phyloP scores from a whole-genome alignment of 2,329 filamentous ascomycete genomes.

The Xylariaceae sp. region DNA sequence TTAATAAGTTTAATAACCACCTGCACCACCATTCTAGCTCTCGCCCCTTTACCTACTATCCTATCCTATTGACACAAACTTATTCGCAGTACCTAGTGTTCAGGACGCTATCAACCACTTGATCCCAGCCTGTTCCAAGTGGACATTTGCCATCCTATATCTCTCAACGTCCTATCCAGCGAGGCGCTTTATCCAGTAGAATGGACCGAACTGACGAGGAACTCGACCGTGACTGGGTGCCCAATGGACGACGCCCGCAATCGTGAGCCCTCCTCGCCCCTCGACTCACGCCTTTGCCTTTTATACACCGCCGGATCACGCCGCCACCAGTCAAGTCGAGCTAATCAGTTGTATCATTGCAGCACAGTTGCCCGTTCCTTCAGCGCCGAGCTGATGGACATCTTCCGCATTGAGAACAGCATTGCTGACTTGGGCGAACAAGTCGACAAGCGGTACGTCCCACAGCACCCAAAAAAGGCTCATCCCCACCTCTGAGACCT shows the following conservation, averaged over 20 bases:
- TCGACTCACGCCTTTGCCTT: neutral
- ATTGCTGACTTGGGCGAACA: conserved; percentile 67
- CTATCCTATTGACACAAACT: neutral
- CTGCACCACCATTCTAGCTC: conserved; percentile 8
- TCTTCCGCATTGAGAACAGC: conserved; percentile 81
- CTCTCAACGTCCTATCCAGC: neutral
- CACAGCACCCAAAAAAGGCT: conserved; percentile 2
- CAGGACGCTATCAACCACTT: neutral
- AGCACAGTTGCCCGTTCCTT: conserved; percentile 87
- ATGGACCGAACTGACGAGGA: conserved; percentile 55
- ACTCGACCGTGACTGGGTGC: conserved; percentile 73
- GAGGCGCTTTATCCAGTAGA: conserved; percentile 14
- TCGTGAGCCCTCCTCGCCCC: conserved; percentile 57
- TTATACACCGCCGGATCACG: neutral
- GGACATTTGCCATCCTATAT: neutral
- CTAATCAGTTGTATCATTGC: conserved; percentile 24
- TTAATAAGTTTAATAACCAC: conserved; percentile 11
- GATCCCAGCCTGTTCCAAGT: neutral
- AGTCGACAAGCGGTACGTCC: conserved; percentile 72
- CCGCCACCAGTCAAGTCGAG: neutral
- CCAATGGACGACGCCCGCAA: conserved; percentile 69
- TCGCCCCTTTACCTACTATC: neutral
- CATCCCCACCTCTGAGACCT: neutral
- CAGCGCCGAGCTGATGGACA: conserved; percentile 76
- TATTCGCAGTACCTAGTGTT: conserved; percentile 1